Base-by-base conservation (phyloP, 257 asterid genomes). In the Paulownia fortunei region DNA sequence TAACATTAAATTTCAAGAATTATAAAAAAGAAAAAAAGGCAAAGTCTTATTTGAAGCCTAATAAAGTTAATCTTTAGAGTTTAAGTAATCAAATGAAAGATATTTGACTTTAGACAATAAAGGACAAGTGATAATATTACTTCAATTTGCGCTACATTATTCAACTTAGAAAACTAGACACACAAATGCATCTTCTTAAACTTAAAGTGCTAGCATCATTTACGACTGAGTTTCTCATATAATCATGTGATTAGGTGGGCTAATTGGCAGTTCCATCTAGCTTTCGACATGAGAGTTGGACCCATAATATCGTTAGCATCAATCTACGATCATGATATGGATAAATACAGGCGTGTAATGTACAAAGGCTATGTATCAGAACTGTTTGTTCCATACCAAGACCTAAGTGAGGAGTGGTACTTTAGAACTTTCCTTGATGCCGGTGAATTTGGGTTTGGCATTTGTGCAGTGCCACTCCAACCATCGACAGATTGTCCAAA, bases 301-400 rank as follows among this genome's bases (percentile, higher is more conserved):
- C 49, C 82, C 30, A 47, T 85, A 42, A 76, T 90, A 41, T 87
- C 93, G 4, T 2, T 78, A n/a, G 93, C 89, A n/a, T 87, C 90
- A 36, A 68, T 88, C 16, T 83, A 68, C 19, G 93, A 90, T 72
- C 76, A 52, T n/a, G 87, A 81, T 2, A 80, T 63, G 65, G 41
- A 72, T 7, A 59, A 73, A 71, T 79, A 61, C 19, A 78, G 93
- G 0, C 39, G 80, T 2, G 93, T 90, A n/a, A 4, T 88, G 66
- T 87, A 88, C 70, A 85, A 82, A 71, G 93, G 92, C 0, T 88
- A 76, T 55, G 5, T 84, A 15, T 90, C 89, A 0, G 93, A 88
- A 71, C 44, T 88, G 13, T 85, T 87, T 76, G 92, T 88, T 6
- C 93, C 96, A 0, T 90, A 88, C 70, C 87, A 87, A 82, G 93